Evolutionary conservation across 768 basidiomycete species (phyloP), one percentile per base, ranked within the genome.

Genomic region (Boletus fagicola): DNA sequence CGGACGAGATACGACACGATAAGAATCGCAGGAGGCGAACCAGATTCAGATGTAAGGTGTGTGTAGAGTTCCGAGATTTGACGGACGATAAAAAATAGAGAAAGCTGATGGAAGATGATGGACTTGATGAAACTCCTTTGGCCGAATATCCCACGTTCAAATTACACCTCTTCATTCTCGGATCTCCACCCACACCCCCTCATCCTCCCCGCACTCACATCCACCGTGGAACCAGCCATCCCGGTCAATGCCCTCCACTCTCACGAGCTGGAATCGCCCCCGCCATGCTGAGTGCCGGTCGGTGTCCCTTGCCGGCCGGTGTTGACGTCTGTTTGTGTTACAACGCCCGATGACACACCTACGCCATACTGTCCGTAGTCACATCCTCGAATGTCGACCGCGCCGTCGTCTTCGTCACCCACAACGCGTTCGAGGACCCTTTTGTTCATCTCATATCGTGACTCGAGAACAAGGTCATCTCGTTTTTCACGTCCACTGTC

Each of bases 381-480:
- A 57, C 64, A 53, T 62, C 24, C 52, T 28, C 63, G 73, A 12
- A 73, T 72, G 70, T 65, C 77, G 51, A 67, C 71, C 61, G 5
- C 62, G 12, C 49, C 62, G 53, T 64, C 62, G 63, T 69, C 75
- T 30, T 68, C 71, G 31, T 68, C 72, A 54, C 76, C 76, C 42
- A 82, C 85, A 40, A 93, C 90, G 36, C 87, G 96, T 64, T 94
- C 92, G 1, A 75, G 96, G 47, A 98, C 96, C 3, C 83, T 92
- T 53, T 83, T 98, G 65, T 98, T 98, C 74, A 87, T 95, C 58
- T 96, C 94, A 7, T 94, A 90, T 74, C 83, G 96, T 58, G 91
- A 95, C 75, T 92, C 92, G 5, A 79, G 78, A 45, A 77, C 82
- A 24, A 77, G 59, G 16, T 69, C 75, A 0, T 69, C 70, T 18